Base-by-base conservation (phyloP, 768 basidiomycete species). In the Podaxis sp. region DNA sequence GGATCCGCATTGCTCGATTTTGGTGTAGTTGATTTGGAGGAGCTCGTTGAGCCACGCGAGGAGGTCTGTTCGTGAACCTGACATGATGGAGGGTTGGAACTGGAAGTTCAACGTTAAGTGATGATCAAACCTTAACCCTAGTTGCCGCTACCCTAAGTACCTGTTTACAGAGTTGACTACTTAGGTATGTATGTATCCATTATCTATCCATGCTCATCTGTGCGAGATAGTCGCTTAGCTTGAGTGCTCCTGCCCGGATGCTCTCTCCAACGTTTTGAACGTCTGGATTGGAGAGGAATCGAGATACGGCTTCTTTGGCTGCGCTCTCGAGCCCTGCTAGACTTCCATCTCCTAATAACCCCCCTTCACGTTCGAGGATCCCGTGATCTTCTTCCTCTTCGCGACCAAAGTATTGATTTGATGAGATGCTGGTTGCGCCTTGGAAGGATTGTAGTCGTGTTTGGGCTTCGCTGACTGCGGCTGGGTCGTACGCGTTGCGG, bases 401-500 rank as follows among this genome's bases (percentile, higher is more conserved):
- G 15, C 95, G 84, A 2, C 96, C 97, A 75, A 97, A 99, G 84
- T 99, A 99, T 68, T 95, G 91, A 72, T 86, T 96, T 15, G 95
- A 96, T 0, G 95, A 96, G 70, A 99, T 98, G 36, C 93, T 87
- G 0, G 90, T 91, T 13, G 96, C 93, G 11, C 96, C 96, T 69
- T 88, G 86, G 86, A 99, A 99, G 44, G 84, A 78, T 68, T 89
- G 85, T 46, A 98, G 78, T 2, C 96, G 87, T 11, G 82, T 76
- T 70, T 93, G 90, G 4, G 95, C 95, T 76, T 98, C 95, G 51
- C 80, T 76, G 46, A 84, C 69, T 3, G 86, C 81, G 40, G 73
- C 69, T 1, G 93, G 86, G 71, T 99, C 96, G 76, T 97, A 98
- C 22, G 87, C 74, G 54, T 91, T 90, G 46, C 96, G 85, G 24